phyloP scores from a whole-genome alignment of 345 rosid genomes.

The Eucalyptus curtisii region DNA sequence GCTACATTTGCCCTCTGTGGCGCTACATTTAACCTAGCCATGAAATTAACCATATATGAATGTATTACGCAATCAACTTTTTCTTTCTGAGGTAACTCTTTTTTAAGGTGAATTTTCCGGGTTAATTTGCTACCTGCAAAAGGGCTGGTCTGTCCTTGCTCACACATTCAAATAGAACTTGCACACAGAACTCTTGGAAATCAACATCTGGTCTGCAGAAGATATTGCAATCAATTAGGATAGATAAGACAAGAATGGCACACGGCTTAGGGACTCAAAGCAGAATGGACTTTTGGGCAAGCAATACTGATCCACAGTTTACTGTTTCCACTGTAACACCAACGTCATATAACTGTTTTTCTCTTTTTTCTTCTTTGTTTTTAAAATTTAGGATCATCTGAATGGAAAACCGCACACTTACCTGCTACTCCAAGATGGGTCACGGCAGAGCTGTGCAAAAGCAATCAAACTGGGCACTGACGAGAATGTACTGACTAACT shows the following conservation, averaged over 20 bases:
- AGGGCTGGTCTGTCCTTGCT: conserved; percentile 98
- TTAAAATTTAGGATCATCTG: neutral
- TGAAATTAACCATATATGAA: neutral
- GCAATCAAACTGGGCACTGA: conserved; percentile 95
- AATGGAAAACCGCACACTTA: neutral
- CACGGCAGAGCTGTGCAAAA: conserved; percentile 85
- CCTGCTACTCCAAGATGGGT: conserved; percentile 81
- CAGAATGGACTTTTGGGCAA: too few relatives aligned
- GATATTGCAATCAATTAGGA: neutral
- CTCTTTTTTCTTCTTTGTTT: neutral
- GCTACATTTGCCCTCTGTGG: neutral
- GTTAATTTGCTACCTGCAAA: conserved; percentile 48
- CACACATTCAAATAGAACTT: conserved; percentile 87
- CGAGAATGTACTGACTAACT: conserved; percentile 87
- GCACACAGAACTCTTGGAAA: conserved; percentile 93
- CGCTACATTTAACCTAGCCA: neutral
- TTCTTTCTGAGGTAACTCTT: neutral
- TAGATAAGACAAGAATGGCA: neutral
- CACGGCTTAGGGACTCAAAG: too few relatives aligned
- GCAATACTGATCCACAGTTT: neutral
- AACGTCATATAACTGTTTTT: neutral
- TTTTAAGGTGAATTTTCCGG: neutral
- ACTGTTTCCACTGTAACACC: neutral
- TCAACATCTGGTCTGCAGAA: conserved; percentile 65
- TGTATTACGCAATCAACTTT: neutral